Evolutionary conservation across 2,329 filamentous ascomycete species (phyloP).

Genomic region (Trichoderma hamatum): DNA sequence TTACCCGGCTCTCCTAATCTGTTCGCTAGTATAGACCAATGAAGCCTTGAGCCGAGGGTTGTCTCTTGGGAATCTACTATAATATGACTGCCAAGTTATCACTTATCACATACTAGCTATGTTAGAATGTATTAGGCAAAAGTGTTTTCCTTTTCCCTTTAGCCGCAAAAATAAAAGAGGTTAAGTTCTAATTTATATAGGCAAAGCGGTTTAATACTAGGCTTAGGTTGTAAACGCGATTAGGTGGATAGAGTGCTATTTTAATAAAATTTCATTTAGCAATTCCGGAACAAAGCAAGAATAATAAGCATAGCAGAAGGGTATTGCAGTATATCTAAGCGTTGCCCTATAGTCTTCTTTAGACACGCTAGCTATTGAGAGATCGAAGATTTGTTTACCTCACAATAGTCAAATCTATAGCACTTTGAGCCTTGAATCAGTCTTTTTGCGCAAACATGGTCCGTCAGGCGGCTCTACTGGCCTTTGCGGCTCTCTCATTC

Average conservation of each 20-base stretch:
- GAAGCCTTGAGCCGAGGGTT: neutral
- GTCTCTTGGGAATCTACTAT: neutral
- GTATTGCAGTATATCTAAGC: neutral
- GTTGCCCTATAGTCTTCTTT: neutral
- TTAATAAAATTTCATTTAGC: conserved; percentile 4
- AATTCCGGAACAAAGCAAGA: neutral
- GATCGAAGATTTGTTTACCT: neutral
- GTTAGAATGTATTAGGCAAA: conserved; percentile 8
- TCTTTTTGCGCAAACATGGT: conserved; percentile 3
- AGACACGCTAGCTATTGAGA: neutral
- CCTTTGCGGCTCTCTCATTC: conserved; percentile 3
- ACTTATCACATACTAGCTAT: neutral
- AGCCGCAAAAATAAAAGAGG: conserved; percentile 7
- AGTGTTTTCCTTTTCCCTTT: conserved; percentile 2
- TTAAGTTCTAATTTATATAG: conserved; percentile 9
- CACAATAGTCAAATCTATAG: neutral
- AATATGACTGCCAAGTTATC: no score
- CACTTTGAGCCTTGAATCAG: neutral
- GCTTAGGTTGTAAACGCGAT: neutral
- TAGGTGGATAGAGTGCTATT: neutral
- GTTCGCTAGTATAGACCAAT: neutral
- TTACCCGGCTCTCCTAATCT: no score
- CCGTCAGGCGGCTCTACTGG: conserved; percentile 1
- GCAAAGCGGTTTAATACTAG: conserved; percentile 6
- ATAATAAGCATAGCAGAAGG: neutral